Percentiles rank a stretch among this genome's conserved stretches.
These are phyloP conservation scores for Rhodotorula babjevae DNA, from an alignment of 768 basidiomycete species.

Conservation along the genomic window DNA sequence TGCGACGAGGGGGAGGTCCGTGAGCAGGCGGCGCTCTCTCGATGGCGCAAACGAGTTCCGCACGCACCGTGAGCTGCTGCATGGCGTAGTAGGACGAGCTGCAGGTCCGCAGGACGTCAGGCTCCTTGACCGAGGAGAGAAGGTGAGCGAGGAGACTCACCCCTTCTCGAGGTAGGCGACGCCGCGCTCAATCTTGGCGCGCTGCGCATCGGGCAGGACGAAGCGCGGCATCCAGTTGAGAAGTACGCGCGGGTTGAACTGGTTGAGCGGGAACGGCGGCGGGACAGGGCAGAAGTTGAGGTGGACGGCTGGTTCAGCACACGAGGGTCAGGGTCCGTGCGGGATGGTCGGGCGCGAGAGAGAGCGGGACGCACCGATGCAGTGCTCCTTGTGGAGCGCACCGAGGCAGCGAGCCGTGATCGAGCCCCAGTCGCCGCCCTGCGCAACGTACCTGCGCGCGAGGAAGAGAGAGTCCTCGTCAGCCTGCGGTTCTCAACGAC, in stretches of 20 bases:
- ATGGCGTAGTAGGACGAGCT: constrained; percentile 15
- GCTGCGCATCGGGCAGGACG: constrained; percentile 8
- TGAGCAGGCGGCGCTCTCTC: no score
- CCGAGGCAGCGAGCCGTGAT: constrained; percentile 27
- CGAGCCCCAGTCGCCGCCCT: constrained; percentile 30
- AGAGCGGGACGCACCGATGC: constrained; percentile 4
- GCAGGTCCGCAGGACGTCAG: not conserved
- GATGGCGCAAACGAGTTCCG: no score
- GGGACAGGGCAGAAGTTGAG: constrained; percentile 31
- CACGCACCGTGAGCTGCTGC: constrained; percentile 7
- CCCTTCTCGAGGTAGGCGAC: constrained; percentile 22
- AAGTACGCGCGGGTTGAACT: constrained; percentile 18
- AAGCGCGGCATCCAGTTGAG: constrained; percentile 18
- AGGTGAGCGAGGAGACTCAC: not conserved
- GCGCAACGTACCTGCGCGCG: constrained; percentile 12
- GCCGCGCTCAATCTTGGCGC: not conserved
- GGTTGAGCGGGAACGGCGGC: constrained; percentile 2
- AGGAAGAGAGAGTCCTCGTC: no score
- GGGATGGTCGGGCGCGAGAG: no score
- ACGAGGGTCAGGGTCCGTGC: no score
- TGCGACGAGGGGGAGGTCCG: not conserved
- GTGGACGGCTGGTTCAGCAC: constrained; percentile 16
- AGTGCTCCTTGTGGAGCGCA: constrained; percentile 9
- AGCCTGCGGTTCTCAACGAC: not conserved
- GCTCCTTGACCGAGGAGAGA: no score